phyloP scores from a whole-genome alignment of 208 protist genomes.

The Borovskyia barvae region DNA sequence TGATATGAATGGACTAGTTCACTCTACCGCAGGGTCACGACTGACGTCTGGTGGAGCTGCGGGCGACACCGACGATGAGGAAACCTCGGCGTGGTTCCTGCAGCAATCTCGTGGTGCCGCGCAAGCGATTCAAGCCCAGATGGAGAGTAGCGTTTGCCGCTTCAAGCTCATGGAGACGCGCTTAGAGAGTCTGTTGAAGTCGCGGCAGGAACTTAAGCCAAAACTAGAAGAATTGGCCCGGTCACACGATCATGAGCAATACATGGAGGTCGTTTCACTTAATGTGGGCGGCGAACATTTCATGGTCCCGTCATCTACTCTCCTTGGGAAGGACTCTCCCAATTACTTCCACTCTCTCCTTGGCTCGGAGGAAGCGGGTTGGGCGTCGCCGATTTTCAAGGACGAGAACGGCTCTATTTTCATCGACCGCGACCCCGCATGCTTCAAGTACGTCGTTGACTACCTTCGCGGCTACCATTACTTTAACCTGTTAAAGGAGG shows the following conservation, averaged over 20 bases:
- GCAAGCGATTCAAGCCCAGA: constrained; percentile 15
- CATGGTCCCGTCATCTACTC: constrained; percentile 55
- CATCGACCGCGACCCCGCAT: constrained; percentile 82
- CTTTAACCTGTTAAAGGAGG: constrained; percentile 65
- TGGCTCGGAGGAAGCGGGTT: constrained; percentile 2
- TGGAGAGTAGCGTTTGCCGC: constrained; percentile 14
- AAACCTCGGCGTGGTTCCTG: constrained; percentile 13
- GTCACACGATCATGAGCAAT: constrained; percentile 3
- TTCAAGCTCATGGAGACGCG: constrained; percentile 20
- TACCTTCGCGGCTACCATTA: constrained; percentile 82
- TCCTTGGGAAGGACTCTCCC: constrained; percentile 34
- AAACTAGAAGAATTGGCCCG: constrained; percentile 19
- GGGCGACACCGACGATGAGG: constrained; percentile 2
- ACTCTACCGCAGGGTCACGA: neutral
- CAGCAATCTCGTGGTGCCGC: constrained; percentile 11
- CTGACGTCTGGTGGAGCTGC: constrained; percentile 4
- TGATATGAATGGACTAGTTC: constrained; percentile 15
- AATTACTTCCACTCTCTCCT: constrained; percentile 44
- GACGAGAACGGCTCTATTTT: constrained; percentile 67
- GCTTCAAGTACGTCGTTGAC: constrained; percentile 79
- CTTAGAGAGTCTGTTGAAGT: constrained; percentile 12
- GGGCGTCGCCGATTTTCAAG: constrained; percentile 30
- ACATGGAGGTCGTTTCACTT: constrained; percentile 40
- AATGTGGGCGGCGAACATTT: constrained; percentile 86
- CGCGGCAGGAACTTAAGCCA: constrained; percentile 15